phyloP scores from a whole-genome alignment of 768 basidiomycete genomes.

The Fomitopsis serialis region DNA sequence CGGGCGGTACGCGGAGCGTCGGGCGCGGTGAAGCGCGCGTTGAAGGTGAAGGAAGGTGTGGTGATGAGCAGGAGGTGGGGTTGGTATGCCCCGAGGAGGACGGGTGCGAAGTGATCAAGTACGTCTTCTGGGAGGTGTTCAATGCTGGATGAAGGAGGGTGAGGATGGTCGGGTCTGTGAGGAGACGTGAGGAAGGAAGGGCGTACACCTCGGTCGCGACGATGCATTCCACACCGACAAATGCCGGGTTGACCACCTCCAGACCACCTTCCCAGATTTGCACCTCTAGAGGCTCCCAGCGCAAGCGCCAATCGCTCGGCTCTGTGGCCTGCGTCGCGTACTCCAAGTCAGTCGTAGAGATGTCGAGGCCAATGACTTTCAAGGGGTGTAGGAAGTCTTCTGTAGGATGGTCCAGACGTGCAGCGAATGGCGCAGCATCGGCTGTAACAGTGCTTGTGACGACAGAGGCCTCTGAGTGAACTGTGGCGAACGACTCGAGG shows the following conservation, averaged over 20 bases:
- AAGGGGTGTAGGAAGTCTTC: constrained; percentile 11
- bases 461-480: not conserved
- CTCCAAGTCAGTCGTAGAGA: constrained; percentile 46
- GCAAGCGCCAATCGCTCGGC: constrained; percentile 15
- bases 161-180: not conserved
- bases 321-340: constrained; percentile 45
- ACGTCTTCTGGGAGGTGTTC: constrained; percentile 67
- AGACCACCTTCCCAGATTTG: constrained; percentile 75
- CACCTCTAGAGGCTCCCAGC: constrained; percentile 68
- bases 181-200: constrained; percentile 2
- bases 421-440: not conserved
- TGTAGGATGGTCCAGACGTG: not conserved
- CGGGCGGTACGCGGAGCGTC: constrained; percentile 29
- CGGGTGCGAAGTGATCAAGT: constrained; percentile 58
- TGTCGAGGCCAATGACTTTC: constrained; percentile 60
- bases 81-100: constrained; percentile 73
- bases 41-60: constrained; percentile 84
- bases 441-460: not conserved
- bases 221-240: constrained; percentile 65
- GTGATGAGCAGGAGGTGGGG: constrained; percentile 73
- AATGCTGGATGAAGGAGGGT: constrained; percentile 47
- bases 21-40: constrained; percentile 64
- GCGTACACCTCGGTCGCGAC: constrained; percentile 78
- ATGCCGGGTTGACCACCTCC: constrained; percentile 58
- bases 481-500: constrained; percentile 2